These are phyloP conservation scores for Leucocoprinus birnbaumii DNA, from an alignment of 768 basidiomycete genomes.

Conservation along the genomic window DNA sequence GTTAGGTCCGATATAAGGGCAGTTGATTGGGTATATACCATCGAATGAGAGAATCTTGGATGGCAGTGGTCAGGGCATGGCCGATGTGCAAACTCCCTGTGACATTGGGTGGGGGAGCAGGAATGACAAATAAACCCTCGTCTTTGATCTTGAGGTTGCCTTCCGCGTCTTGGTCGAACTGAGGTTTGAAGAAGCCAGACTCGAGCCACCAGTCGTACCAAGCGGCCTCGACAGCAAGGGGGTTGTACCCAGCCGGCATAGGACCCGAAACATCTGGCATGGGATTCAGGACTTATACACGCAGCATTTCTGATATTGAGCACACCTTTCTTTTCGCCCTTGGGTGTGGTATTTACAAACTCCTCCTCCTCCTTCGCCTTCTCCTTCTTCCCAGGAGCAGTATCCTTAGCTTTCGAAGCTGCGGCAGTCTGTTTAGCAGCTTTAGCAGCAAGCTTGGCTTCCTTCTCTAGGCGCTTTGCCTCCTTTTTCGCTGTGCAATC, in stretches of 20 bases:
- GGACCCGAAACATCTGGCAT: conserved; percentile 74
- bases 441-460: conserved; percentile 75
- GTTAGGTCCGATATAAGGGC: neutral
- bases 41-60: conserved; percentile 86
- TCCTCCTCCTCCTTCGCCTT: conserved; percentile 52
- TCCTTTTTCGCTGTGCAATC: conserved; percentile 70
- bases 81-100: conserved; percentile 96
- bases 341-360: conserved; percentile 89
- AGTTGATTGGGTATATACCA: conserved; percentile 84
- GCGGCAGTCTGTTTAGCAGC: conserved; percentile 45
- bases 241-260: conserved; percentile 94
- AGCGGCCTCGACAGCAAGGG: conserved; percentile 88
- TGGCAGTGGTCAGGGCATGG: conserved; percentile 87
- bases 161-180: conserved; percentile 42
- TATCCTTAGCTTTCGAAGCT: conserved; percentile 53
- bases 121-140: conserved; percentile 67
- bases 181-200: conserved; percentile 88
- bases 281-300: neutral
- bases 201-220: conserved; percentile 99
- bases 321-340: conserved; percentile 92
- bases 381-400: conserved; percentile 63
- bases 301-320: neutral
- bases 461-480: conserved; percentile 77
- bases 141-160: conserved; percentile 62
- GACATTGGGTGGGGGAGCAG: conserved; percentile 93